These are phyloP conservation scores for Chrysophaeum taylorii DNA, from an alignment of 352 stramenopile genomes.

Conservation along the genomic window DNA sequence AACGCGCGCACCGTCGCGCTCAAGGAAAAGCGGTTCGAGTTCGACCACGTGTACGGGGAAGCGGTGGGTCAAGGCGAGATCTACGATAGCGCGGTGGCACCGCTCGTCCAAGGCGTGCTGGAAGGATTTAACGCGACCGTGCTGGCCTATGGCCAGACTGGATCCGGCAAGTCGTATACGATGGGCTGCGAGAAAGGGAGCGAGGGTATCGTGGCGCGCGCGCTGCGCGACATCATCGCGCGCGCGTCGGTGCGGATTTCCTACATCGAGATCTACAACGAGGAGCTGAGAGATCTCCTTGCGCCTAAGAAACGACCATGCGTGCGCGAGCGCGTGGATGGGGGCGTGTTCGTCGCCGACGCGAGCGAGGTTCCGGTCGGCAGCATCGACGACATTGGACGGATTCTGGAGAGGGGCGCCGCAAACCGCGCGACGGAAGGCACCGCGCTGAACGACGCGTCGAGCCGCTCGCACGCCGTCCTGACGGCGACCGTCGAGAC, in stretches of 20 bases:
- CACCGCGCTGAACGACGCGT: constrained; percentile 19
- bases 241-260: constrained; percentile 76
- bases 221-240: constrained; percentile 81
- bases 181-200: constrained; percentile 62
- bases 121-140: constrained; percentile 18
- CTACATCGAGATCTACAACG: constrained; percentile 99
- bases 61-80: constrained; percentile 57
- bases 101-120: constrained; percentile 47
- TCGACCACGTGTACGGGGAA: constrained; percentile 65
- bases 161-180: constrained; percentile 86
- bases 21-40: constrained; percentile 68
- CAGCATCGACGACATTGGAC: constrained; percentile 46
- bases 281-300: constrained; percentile 91
- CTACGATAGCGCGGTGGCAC: constrained; percentile 51
- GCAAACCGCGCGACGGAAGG: constrained; percentile 70
- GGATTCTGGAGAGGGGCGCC: constrained; percentile 47
- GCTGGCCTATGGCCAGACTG: constrained; percentile 77
- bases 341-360: constrained; percentile 61
- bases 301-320: constrained; percentile 46
- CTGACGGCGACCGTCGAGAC: constrained; percentile 19
- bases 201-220: constrained; percentile 74
- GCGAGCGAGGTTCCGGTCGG: constrained; percentile 62
- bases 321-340: constrained; percentile 70
- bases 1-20: constrained; percentile 48
- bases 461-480: constrained; percentile 14